Evolutionary conservation across 352 stramenopile species (phyloP).

Genomic region (Globisporangium nodosum): DNA sequence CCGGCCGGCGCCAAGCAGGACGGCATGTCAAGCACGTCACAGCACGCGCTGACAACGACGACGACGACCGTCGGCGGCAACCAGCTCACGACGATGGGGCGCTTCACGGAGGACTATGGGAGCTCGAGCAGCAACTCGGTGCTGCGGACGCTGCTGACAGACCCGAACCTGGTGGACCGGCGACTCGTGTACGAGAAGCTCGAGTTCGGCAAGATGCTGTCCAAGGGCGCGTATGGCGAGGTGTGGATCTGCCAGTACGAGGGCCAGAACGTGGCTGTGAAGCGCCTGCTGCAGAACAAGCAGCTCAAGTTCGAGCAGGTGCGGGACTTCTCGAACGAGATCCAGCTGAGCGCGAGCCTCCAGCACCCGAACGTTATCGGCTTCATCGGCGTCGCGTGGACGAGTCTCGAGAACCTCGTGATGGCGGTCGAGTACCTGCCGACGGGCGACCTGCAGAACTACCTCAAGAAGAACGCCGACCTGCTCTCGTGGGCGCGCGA

Average conservation of each 20-base stretch:
- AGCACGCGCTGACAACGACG: background rate
- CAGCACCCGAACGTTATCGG: slow-evolving; percentile 43
- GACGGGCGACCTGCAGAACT: slow-evolving; percentile 17
- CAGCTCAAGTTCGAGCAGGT: slow-evolving; percentile 30
- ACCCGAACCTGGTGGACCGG: slow-evolving; percentile 17
- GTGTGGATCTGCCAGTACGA: slow-evolving; percentile 47
- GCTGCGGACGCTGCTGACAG: slow-evolving; percentile 14
- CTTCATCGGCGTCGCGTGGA: slow-evolving; percentile 58
- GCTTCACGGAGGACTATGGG: slow-evolving; percentile 11
- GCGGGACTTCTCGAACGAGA: slow-evolving; percentile 35
- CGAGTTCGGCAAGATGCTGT: slow-evolving; percentile 9
- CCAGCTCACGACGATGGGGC: slow-evolving; percentile 6
- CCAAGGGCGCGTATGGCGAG: slow-evolving; percentile 30
- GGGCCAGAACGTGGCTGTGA: slow-evolving; percentile 30
- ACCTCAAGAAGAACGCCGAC: slow-evolving; percentile 9
- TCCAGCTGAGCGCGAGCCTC: slow-evolving; percentile 28
- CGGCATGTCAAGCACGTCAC: background rate
- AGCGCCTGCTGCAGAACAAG: slow-evolving; percentile 29
- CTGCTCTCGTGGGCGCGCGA: slow-evolving; percentile 12
- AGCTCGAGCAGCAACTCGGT: slow-evolving; percentile 20
- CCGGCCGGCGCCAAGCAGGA: slow-evolving; percentile 2
- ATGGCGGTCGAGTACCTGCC: slow-evolving; percentile 26
- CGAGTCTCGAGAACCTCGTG: slow-evolving; percentile 9
- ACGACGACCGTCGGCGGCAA: slow-evolving; percentile 2
- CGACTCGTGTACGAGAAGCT: slow-evolving; percentile 32